phyloP scores from a whole-genome alignment of 805 yeast species.

The Saccharomyces kudriavzevii region DNA sequence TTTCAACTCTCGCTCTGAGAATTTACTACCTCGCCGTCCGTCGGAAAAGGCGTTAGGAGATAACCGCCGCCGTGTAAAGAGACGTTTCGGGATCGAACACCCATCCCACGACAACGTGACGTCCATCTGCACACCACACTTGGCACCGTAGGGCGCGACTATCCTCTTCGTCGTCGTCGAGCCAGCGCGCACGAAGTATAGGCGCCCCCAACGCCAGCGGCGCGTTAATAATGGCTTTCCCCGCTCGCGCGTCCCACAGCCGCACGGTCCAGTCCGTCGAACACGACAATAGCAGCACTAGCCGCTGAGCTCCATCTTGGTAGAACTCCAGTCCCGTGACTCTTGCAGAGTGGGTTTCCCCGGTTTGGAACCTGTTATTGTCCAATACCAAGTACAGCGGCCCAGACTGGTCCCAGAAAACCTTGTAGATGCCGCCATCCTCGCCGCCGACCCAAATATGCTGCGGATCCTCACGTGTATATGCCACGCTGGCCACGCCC shows the following conservation, averaged over 20 bases:
- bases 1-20: not conserved
- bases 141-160: not conserved
- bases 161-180: not conserved
- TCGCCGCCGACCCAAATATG: constrained; percentile 19
- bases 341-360: constrained; percentile 12
- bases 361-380: constrained; percentile 22
- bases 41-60: not conserved
- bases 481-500: constrained; percentile 12
- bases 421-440: constrained; percentile 25
- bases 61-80: not conserved
- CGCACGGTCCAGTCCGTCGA: constrained; percentile 22
- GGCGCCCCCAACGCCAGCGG: not conserved
- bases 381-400: constrained; percentile 5
- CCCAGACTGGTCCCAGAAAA: constrained; percentile 6
- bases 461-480: constrained; percentile 17
- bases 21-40: no score
- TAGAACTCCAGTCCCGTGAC: constrained; percentile 13
- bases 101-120: not conserved
- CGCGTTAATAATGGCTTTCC: not conserved
- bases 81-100: not conserved
- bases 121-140: not conserved
- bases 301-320: constrained; percentile 5
- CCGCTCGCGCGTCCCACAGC: constrained; percentile 18
- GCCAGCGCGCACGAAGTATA: not conserved
- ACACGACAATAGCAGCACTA: constrained; percentile 12